A percentile compares a stretch with the other conserved stretches of the same genome.
These are phyloP conservation scores for Phaseolus coccineus DNA, from an alignment of 331 rosid species.

Conservation along the genomic window DNA sequence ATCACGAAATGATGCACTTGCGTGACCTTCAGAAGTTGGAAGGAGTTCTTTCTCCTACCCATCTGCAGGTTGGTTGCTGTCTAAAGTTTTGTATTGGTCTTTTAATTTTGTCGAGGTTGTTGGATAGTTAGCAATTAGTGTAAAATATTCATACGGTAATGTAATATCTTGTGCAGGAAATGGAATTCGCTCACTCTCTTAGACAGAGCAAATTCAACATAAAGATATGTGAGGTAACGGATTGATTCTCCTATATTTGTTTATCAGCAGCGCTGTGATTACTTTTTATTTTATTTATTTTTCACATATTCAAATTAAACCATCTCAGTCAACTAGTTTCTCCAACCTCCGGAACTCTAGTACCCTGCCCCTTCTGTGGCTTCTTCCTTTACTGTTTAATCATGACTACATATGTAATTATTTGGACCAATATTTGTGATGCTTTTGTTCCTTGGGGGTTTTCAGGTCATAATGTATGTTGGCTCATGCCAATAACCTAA, in stretches of 20 bases:
- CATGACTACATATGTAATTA: neutral
- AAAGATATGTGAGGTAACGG: slow-evolving; percentile 87
- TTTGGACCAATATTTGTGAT: slow-evolving; percentile 16
- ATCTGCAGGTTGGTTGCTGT: slow-evolving; percentile 66
- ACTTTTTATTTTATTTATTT: neutral
- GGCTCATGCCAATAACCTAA: neutral
- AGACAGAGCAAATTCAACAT: slow-evolving; percentile 90
- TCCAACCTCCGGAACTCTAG: slow-evolving; percentile 1
- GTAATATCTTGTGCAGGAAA: slow-evolving; percentile 67
- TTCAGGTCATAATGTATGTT: neutral
- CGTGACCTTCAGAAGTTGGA: slow-evolving; percentile 91
- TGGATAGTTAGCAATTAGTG: slow-evolving; percentile 29
- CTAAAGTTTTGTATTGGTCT: neutral
- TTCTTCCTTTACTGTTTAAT: neutral
- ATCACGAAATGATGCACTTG: slow-evolving; percentile 90
- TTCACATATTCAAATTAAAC: neutral
- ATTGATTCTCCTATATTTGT: slow-evolving; percentile 38
- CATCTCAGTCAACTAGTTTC: neutral
- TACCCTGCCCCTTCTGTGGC: neutral
- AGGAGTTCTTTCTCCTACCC: slow-evolving; percentile 95
- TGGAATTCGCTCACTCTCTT: slow-evolving; percentile 96
- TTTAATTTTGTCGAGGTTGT: slow-evolving; percentile 1
- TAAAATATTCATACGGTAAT: slow-evolving; percentile 11
- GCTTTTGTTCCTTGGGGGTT: slow-evolving; percentile 15
- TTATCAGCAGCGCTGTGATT: neutral